Base-by-base conservation (phyloP, 345 rosid genomes). In the Brassica rapa region DNA sequence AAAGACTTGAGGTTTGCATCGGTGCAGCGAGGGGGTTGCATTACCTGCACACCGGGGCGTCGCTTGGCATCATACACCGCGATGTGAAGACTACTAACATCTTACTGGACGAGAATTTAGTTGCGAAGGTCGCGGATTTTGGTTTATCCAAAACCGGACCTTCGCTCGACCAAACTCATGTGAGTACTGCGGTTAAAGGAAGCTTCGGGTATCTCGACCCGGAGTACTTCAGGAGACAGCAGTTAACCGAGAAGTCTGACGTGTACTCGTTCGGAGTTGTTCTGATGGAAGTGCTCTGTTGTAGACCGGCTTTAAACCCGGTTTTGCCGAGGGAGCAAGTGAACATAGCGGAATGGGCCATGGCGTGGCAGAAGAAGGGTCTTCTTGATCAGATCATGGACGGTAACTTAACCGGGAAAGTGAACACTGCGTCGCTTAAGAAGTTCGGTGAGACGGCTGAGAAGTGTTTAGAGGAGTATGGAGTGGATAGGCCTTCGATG, bases 161-260 rank as follows among this genome's bases (percentile, higher is more conserved):
- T 12, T 73, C 97, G 55, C 77, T 96, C 2, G 97, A 93, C 78
- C 98, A 96, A 79, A 93, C 98, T 1, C 99, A 96, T 72, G 99
- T 96, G 64, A 96, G 98, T 73, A 96, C 99, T 3, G 99, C 98
- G 2, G 99, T 96, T n/a, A 96, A 96, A 85, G 99, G 99, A 71
- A 96, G 99, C 81, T 96, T 96, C 24, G 98, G 99, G 37, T 96
- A 53, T 53, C 57, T 51, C 1, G 57, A 51, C 57, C 57, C 57
- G 24, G 60, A 53, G 60, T 53, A 53, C 60, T 53, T 53, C 60
- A 53, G 60, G 60, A 53, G 60, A 7, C 55, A 49, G 60, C 24
- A 53, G 24, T 16, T 16, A 53, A 53, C 60, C 60, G 60, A 53
- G 60, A 53, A 53, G 60, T 53, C 60, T 0, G 24, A 53, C 3